These are phyloP conservation scores for Epichloe amarillans DNA, from an alignment of 2,329 filamentous ascomycete species.

Conservation along the genomic window DNA sequence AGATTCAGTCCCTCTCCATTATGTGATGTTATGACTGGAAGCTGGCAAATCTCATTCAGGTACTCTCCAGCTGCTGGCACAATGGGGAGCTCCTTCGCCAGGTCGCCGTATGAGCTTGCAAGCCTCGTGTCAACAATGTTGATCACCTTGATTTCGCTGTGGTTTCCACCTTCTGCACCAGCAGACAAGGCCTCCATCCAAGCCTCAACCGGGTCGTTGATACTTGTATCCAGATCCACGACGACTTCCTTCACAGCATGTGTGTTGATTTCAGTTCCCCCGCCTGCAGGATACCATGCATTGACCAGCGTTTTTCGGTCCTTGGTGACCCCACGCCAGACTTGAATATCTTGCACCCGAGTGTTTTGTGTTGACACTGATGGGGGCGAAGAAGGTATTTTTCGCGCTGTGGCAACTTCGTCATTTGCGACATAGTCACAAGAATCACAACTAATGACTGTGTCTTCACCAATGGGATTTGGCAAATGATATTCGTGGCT, in stretches of 20 bases:
- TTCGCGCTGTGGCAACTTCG: slow-evolving; percentile 51
- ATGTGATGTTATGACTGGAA: slow-evolving; percentile 6
- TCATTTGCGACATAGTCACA: slow-evolving; percentile 78
- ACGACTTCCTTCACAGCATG: slow-evolving; percentile 52
- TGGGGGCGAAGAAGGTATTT: neutral
- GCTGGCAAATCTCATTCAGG: neutral
- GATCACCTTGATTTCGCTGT: slow-evolving; percentile 11
- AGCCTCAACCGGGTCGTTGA: slow-evolving; percentile 43
- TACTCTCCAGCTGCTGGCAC: slow-evolving; percentile 9
- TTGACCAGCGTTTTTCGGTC: slow-evolving; percentile 57
- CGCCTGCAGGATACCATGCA: slow-evolving; percentile 46
- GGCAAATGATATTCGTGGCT: slow-evolving; percentile 93
- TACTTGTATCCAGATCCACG: slow-evolving; percentile 56
- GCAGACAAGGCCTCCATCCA: slow-evolving; percentile 31
- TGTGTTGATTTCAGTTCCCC: slow-evolving; percentile 29
- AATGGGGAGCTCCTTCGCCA: slow-evolving; percentile 14
- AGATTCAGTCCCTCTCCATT: slow-evolving; percentile 39
- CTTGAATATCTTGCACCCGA: slow-evolving; percentile 14
- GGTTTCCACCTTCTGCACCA: slow-evolving; percentile 1
- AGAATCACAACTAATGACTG: slow-evolving; percentile 57
- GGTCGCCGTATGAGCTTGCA: slow-evolving; percentile 10
- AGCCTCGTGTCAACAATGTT: slow-evolving; percentile 24
- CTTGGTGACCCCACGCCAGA: slow-evolving; percentile 52
- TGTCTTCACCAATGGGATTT: slow-evolving; percentile 71
- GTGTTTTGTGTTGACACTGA: neutral